phyloP scores from a whole-genome alignment of 768 basidiomycete species.

The Erythrobasidium yunnanense region DNA sequence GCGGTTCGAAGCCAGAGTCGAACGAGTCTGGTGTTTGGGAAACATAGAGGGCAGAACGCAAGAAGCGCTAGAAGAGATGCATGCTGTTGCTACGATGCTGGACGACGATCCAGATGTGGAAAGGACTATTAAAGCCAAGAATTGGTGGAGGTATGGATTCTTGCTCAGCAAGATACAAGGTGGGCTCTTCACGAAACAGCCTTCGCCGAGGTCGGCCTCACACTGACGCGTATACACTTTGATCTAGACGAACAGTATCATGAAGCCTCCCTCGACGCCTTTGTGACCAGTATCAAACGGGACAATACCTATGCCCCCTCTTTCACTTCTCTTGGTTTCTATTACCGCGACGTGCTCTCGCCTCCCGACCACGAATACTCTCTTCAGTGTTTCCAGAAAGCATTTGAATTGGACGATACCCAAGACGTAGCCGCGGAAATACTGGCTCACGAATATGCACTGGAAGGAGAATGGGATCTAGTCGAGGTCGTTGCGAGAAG shows the following conservation, averaged over 20 bases:
- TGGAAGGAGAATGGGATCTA: conserved; percentile 87
- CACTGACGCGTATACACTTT: too few species aligned
- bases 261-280: conserved; percentile 52
- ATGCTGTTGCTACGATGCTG: conserved; percentile 39
- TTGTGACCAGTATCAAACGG: conserved; percentile 67
- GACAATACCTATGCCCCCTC: conserved; percentile 71
- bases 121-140: conserved; percentile 54
- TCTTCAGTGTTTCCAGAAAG: conserved; percentile 93
- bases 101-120: conserved; percentile 49
- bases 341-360: conserved; percentile 60
- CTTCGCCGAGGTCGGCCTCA: too few species aligned
- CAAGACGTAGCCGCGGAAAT: conserved; percentile 73
- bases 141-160: conserved; percentile 73
- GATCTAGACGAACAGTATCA: conserved; percentile 46
- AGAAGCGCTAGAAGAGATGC: conserved; percentile 38
- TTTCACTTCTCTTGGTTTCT: conserved; percentile 83
- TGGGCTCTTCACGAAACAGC: conserved; percentile 43
- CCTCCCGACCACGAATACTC: conserved; percentile 75
- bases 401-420: conserved; percentile 86
- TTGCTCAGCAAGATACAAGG: conserved; percentile 63
- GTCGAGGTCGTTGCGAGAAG: conserved; percentile 87
- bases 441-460: conserved; percentile 78
- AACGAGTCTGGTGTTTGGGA: conserved; percentile 71
- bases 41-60: conserved; percentile 43
- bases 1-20: conserved; percentile 60